Conservation (phyloP, 176 grass and related monocot genomes). For the Echinochloa phyllopogon region DNA sequence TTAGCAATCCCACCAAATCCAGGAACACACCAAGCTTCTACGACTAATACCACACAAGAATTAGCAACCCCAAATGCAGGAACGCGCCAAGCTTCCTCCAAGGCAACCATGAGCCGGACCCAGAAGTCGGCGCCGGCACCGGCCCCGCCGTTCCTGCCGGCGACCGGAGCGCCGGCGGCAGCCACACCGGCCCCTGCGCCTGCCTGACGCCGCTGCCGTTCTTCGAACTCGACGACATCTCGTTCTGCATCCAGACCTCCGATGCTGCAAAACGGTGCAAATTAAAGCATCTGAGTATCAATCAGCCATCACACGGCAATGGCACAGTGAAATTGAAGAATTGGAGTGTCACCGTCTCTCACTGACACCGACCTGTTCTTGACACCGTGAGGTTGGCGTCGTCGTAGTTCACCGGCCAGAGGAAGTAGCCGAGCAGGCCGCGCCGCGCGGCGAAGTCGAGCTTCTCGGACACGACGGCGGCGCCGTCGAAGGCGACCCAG, state of each 20-base stretch:
- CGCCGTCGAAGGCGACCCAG: slow-evolving; percentile 83
- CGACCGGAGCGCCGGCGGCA: slow-evolving; percentile 42
- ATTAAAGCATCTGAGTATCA: neutral
- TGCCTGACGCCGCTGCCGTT: slow-evolving; percentile 47
- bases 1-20: neutral
- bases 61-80: neutral
- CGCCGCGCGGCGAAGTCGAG: slow-evolving; percentile 56
- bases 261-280: slow-evolving; percentile 53
- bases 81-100: slow-evolving; percentile 15
- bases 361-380: slow-evolving; percentile 59
- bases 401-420: slow-evolving; percentile 88
- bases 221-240: slow-evolving; percentile 37
- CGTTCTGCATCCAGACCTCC: slow-evolving; percentile 52
- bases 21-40: neutral
- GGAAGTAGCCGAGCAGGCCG: slow-evolving; percentile 71
- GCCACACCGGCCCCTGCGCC: slow-evolving; percentile 30
- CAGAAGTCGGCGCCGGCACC: slow-evolving; percentile 5
- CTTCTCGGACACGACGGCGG: slow-evolving; percentile 71
- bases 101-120: neutral
- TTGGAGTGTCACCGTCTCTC: neutral
- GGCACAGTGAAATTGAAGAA: slow-evolving; percentile 2
- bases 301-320: neutral
- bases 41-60: slow-evolving; percentile 1
- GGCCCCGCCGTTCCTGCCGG: neutral
- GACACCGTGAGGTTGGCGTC: slow-evolving; percentile 68